Base-by-base conservation (phyloP, 169 alveolate species). In the Theileria parva region DNA sequence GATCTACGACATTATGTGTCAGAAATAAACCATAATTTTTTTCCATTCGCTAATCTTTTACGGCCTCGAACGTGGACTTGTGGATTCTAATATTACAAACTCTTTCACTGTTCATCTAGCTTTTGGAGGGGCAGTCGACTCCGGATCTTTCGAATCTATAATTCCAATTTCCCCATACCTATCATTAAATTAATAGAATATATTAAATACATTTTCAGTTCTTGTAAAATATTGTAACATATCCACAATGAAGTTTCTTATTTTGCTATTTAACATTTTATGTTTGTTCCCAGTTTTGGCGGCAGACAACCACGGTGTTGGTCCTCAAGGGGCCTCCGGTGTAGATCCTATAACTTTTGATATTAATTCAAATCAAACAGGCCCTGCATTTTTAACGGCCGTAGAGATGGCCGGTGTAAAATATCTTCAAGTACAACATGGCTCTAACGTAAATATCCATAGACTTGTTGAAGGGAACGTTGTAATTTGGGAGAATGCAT, bases 111-210 rank as follows among this genome's bases (percentile, higher is more conserved):
- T 44, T 13, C 12, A 44, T 44, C 53, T 44, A 7, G 2, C 17
- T 44, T 44, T 44, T 44, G 53, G 53, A 44, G 53, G 53, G 53
- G 53, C 53, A 7, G 53, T 13, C 53, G 12, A 15, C 53, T 44
- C 17, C 17, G 67, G 67, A 59, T 59, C 67, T 25, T 59, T 19
- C 44, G 21, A 39, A 63, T 63, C 50, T 63, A 21, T 27, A 23
- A 63, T 28, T 39, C 23, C 71, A 15, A 63, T 13, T 21, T 25
- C 71, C 71, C 71, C 71, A 63, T 63, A 63, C 53, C 34, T 28
- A 30, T 63, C 25, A 30, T 28, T 28, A 63, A 7, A 19, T 63
- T 63, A 7, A 63, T 25, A 23, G 39, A 15, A n/a, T 23, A 63
- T n/a, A 17, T 15, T 17, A 21, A 63, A 13, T 39, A n/a, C 44